Conservation (phyloP, 805 yeast genomes). For the Zygoascus bituminiphila region DNA sequence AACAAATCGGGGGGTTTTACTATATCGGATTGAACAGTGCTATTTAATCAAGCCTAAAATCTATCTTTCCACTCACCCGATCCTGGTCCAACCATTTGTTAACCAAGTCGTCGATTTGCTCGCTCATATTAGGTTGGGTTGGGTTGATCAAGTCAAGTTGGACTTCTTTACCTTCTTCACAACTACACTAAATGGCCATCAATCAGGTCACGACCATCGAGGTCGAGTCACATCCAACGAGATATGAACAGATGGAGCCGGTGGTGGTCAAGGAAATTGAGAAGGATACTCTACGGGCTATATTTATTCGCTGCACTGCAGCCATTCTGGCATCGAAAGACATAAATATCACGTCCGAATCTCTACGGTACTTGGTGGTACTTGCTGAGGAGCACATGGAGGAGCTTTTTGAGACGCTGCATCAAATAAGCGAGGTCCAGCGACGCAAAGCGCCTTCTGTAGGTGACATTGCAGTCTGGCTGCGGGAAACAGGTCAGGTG, state of each 20-base stretch:
- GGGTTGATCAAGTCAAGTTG: too few relatives aligned
- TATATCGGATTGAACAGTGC: too few relatives aligned
- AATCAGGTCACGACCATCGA: background rate
- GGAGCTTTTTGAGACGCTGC: conserved; percentile 22
- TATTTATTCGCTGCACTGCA: conserved; percentile 20
- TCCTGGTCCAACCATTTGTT: conserved; percentile 17
- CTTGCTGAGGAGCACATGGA: conserved; percentile 29
- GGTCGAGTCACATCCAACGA: background rate
- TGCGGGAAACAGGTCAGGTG: conserved; percentile 24
- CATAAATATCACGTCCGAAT: conserved; percentile 15
- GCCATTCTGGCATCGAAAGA: conserved; percentile 19
- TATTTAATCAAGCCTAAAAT: background rate
- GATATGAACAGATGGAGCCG: background rate
- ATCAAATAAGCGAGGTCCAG: conserved; percentile 25
- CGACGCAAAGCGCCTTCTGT: conserved; percentile 28
- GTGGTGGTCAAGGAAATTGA: background rate
- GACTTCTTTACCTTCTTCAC: too few relatives aligned
- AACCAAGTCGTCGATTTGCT: conserved; percentile 12
- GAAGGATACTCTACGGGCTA: conserved; percentile 11
- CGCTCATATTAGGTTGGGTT: background rate
- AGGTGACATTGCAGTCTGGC: conserved; percentile 27
- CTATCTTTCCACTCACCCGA: conserved; percentile 7
- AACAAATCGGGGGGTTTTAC: too few relatives aligned
- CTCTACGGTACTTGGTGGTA: conserved; percentile 24
- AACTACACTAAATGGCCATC: background rate